Evolutionary conservation across 2,329 filamentous ascomycete species (phyloP).

Genomic region (Trichoderma brevicompactum): DNA sequence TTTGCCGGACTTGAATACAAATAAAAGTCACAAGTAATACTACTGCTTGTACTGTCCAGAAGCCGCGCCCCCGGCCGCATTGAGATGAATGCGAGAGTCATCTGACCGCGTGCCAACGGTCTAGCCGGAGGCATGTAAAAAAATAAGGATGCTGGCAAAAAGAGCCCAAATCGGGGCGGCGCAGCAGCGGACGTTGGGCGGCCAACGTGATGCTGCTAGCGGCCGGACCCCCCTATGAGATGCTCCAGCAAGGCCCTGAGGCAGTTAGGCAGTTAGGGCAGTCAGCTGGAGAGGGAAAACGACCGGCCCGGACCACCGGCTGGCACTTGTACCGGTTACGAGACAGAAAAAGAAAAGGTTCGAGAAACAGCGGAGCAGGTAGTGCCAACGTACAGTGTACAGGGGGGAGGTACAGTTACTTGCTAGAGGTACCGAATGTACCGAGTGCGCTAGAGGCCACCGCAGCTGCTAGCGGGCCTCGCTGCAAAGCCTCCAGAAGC

Average conservation of each 20-base stretch:
- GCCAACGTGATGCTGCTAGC: constrained; percentile 24
- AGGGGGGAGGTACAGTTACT: constrained; percentile 8
- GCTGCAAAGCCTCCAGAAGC: not conserved
- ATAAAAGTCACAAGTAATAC: too few relatives aligned
- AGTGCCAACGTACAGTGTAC: not conserved
- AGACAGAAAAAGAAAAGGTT: constrained; percentile 7
- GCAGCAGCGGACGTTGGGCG: constrained; percentile 16
- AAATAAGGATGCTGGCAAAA: constrained; percentile 11
- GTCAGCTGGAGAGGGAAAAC: not conserved
- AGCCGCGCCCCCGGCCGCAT: constrained; percentile 5
- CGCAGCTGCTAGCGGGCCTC: not conserved
- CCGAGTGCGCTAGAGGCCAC: constrained; percentile 4
- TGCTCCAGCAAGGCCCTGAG: too few relatives aligned
- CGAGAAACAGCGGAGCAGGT: constrained; percentile 18
- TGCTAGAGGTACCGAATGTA: not conserved
- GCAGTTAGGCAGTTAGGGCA: too few relatives aligned
- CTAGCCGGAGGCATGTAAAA: constrained; percentile 18
- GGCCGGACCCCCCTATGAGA: not conserved
- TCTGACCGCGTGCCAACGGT: constrained; percentile 25
- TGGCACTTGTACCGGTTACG: constrained; percentile 16
- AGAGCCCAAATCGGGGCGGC: not conserved
- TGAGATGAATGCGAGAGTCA: constrained; percentile 24
- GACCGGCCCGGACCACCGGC: constrained; percentile 22
- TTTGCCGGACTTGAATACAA: too few relatives aligned
- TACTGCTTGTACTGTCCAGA: too few relatives aligned